A percentile compares a stretch with the other conserved stretches of the same genome.
Conservation (phyloP, 768 basidiomycete species). For the Russula brevipes region DNA sequence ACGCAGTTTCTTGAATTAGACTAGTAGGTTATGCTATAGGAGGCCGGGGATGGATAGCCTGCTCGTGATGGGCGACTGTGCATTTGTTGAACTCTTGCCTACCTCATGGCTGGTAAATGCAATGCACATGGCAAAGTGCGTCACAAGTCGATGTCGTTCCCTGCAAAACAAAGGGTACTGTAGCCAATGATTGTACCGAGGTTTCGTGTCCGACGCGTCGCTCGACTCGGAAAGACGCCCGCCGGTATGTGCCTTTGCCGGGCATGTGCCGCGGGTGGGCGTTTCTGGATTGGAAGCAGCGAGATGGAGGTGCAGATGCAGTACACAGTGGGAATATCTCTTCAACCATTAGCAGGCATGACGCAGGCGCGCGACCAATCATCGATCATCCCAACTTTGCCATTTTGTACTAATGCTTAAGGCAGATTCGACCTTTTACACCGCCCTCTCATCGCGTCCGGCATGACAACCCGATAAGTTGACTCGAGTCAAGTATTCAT, state of each 20-base stretch:
- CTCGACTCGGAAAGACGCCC: not conserved
- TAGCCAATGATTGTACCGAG: not conserved
- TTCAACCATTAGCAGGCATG: too few species aligned
- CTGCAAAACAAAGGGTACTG: too few species aligned
- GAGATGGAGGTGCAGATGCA: too few species aligned
- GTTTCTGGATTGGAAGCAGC: too few species aligned
- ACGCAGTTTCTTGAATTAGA: not conserved
- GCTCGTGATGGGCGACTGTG: not conserved
- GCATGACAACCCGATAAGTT: not conserved
- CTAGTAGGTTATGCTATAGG: not conserved
- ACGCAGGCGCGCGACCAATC: too few species aligned
- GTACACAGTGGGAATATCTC: too few species aligned
- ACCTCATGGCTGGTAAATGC: too few species aligned
- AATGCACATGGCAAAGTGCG: too few species aligned
- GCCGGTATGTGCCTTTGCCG: not conserved
- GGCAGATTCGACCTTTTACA: not conserved
- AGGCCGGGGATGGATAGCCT: too few species aligned
- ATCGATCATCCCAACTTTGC: too few species aligned
- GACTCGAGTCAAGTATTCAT: conserved; percentile 8
- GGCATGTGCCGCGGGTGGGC: not conserved
- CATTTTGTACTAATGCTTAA: conserved; percentile 2
- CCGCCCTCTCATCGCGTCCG: not conserved
- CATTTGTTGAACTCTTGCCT: not conserved
- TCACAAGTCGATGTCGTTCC: not conserved
- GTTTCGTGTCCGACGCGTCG: not conserved